A percentile compares a stretch with the other conserved stretches of the same genome.
Conservation (phyloP, 2,329 filamentous ascomycete species). For the Blastomyces gilchristii region DNA sequence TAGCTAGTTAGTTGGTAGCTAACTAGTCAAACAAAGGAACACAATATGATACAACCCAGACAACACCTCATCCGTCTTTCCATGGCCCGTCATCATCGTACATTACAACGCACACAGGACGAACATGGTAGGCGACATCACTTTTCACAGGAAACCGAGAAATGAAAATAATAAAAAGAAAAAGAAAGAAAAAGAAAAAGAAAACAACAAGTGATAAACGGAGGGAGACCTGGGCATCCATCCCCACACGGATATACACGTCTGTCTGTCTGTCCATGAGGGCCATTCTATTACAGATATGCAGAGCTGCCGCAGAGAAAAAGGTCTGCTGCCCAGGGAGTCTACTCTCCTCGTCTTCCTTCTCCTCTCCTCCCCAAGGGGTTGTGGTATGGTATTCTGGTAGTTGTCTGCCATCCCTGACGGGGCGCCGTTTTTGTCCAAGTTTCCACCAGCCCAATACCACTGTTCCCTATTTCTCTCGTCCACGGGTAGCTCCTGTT, state of each 20-base stretch:
- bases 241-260: not conserved
- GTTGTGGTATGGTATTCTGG: not conserved
- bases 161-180: not conserved
- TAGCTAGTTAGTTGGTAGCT: too few species aligned
- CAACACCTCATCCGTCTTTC: not conserved
- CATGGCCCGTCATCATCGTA: not conserved
- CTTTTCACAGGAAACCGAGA: not conserved
- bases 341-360: not conserved
- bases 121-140: not conserved
- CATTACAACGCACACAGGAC: not conserved
- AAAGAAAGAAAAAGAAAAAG: not conserved
- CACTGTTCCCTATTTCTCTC: not conserved
- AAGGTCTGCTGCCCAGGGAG: not conserved
- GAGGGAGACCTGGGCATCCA: not conserved
- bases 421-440: not conserved
- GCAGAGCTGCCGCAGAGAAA: not conserved
- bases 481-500: not conserved
- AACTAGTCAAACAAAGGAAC: not conserved
- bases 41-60: not conserved
- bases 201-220: not conserved
- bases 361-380: not conserved
- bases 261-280: not conserved
- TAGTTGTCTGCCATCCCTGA: not conserved
- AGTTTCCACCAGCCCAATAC: not conserved
- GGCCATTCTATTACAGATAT: not conserved